Evolutionary conservation across 2,329 filamentous ascomycete species (phyloP), one percentile per base, ranked within the genome.

Genomic region (Neoarthrinium moseri): DNA sequence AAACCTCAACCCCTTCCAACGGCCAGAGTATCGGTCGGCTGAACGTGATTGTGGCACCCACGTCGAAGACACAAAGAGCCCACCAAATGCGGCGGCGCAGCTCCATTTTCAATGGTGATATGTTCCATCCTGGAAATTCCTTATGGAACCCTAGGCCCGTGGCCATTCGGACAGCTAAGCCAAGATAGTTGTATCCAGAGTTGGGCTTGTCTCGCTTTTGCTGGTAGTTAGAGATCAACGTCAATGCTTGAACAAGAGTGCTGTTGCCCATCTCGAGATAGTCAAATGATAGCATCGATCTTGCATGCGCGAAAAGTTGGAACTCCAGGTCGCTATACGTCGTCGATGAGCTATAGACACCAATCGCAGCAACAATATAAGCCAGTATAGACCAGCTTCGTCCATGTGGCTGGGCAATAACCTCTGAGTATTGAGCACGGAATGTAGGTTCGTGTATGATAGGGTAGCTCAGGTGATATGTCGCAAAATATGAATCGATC

Each of bases 201-300:
- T 78, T 78, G 4, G 74, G 73, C 29, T 71, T 68, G 52, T 77
- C 70, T 23, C 70, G 62, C 52, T 77, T 77, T 51, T 77, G 73
- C 36, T 57, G 53, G 47, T 62, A 62, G 27, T 65, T 66, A 17
- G 56, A 56, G 20, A 60, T 54, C 4, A 65, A 55, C 2, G 56
- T 56, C 11, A 66, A 53, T 2, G 62, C 60, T 42, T 65, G 60
- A 13, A 65, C 61, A 6, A 63, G 52, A 1, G 59, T 62, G 26
- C 65, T 50, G 49, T 56, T 60, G 2, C 53, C 48, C 57, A 61
- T 46, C 68, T 77, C 45, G 3, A 56, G 40, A 10, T 51, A 35
- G 15, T 48, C 26, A 22, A 55, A 42, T 8, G 49, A 49, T 27
- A 51, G 26, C 39, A 48, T 38, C 3, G 46, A 44, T 13, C 34